Base-by-base conservation (phyloP, 2,329 filamentous ascomycete species). In the Fusarium musae region DNA sequence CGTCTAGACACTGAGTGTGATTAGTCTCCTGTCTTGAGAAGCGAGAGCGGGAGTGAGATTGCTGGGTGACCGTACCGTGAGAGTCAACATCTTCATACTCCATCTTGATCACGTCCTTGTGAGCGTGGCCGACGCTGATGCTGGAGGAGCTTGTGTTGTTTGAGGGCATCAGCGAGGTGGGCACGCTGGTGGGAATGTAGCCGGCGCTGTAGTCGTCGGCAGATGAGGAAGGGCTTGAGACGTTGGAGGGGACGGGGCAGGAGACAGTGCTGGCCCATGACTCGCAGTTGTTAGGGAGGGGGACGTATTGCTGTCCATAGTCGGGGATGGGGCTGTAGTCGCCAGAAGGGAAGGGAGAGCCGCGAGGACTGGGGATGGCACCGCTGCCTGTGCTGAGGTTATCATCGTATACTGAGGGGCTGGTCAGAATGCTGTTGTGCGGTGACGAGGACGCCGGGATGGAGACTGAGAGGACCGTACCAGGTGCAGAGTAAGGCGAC, bases 161-260 rank as follows among this genome's bases (percentile, higher is more conserved):
- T 21, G 78, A 73, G 11, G 79, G 82, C 50, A 87, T 79, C 78
- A 87, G 83, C 46, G 82, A 80, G 26, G 83, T 77, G 21, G 86
- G 85, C 26, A 86, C 83, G 71, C 85, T 87, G 30, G 85, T 86
- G 13, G 86, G 84, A 66, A 87, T 85, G 77, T 87, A 88, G 69
- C 75, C 80, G 34, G 76, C 71, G 59, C 76, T 78, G 76, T 86
- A 87, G 56, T 88, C 86, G 56, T 87, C 85, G 49, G 81, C 83
- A 4, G 86, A 87, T 5, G 87, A 88, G 6, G 85, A 84, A 23
- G 87, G 87, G 76, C 86, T 88, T 26, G 87, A 87, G 16, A 86
- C 86, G 56, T 83, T 86, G 54, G 86, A 87, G 21, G 85, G 80
- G 26, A 87, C 79, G 42, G 85, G 82, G 59, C 83, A 83, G 30